phyloP scores from a whole-genome alignment of 2,329 filamentous ascomycete genomes.

The Chaetomium olivaceum region DNA sequence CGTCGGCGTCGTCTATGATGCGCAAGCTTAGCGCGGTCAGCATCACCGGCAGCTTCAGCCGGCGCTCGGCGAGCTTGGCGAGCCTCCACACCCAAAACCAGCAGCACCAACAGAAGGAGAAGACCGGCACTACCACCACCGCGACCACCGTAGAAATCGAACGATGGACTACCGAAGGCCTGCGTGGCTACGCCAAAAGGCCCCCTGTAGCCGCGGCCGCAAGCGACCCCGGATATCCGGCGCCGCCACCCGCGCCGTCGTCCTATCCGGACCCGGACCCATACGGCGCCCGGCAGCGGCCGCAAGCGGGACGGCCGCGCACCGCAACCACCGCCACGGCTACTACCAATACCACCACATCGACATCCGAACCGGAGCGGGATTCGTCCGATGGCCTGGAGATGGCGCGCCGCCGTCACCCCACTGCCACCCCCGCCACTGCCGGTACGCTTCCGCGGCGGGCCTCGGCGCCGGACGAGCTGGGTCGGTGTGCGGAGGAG shows the following conservation, averaged over 20 bases:
- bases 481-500: not conserved
- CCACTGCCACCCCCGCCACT: no score
- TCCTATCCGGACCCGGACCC: no score
- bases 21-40: conserved; percentile 82
- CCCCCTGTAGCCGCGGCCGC: not conserved
- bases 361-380: no score
- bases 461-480: not conserved
- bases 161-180: not conserved
- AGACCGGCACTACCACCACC: not conserved
- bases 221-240: not conserved
- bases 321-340: no score
- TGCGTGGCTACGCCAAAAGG: not conserved
- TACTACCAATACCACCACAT: not conserved
- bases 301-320: no score
- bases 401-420: not conserved
- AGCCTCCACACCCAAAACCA: conserved; percentile 20
- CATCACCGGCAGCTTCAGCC: conserved; percentile 74
- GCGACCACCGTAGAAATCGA: conserved; percentile 32
- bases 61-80: conserved; percentile 38
- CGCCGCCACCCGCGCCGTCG: no score
- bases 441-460: not conserved
- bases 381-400: not conserved
- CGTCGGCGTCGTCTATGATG: conserved; percentile 83
- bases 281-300: no score
- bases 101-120: conserved; percentile 9